These are phyloP conservation scores for Trypanosoma mega DNA, from an alignment of 208 protist species.

Conservation along the genomic window DNA sequence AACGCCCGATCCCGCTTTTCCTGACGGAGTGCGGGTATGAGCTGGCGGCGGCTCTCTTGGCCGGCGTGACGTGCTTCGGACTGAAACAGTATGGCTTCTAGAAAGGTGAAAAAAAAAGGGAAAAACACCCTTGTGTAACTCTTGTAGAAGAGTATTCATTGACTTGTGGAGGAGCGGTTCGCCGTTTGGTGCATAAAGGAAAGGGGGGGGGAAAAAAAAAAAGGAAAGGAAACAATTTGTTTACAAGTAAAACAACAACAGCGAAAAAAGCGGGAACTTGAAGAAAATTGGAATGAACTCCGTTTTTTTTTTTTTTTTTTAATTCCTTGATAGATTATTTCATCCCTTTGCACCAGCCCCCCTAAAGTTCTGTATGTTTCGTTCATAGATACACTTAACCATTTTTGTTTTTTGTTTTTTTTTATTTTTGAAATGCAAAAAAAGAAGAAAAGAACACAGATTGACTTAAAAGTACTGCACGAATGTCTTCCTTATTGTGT, in stretches of 20 bases:
- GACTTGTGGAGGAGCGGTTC: too few relatives aligned
- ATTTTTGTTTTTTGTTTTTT: constrained; percentile 12
- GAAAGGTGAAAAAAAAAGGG: constrained; percentile 1
- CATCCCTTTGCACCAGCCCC: too few relatives aligned
- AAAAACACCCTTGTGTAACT: too few relatives aligned
- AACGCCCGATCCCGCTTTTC: constrained; percentile 78
- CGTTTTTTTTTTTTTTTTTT: constrained; percentile 11
- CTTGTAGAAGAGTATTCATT: too few relatives aligned
- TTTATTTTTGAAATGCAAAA: constrained; percentile 9
- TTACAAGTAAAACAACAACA: neutral
- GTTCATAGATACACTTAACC: neutral
- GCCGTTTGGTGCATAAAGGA: neutral
- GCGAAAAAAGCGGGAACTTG: neutral
- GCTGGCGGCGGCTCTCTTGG: constrained; percentile 54
- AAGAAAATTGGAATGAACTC: neutral
- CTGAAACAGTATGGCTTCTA: constrained; percentile 52
- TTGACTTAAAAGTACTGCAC: neutral
- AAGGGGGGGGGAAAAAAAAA: neutral
- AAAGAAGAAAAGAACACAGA: neutral
- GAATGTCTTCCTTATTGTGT: neutral
- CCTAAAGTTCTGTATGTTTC: too few relatives aligned
- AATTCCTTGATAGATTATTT: too few relatives aligned
- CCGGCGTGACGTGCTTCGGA: constrained; percentile 56
- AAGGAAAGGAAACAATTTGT: neutral
- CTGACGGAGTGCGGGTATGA: constrained; percentile 76